These are phyloP conservation scores for Venturia nashicola DNA, from an alignment of 2,329 filamentous ascomycete species.

Conservation along the genomic window DNA sequence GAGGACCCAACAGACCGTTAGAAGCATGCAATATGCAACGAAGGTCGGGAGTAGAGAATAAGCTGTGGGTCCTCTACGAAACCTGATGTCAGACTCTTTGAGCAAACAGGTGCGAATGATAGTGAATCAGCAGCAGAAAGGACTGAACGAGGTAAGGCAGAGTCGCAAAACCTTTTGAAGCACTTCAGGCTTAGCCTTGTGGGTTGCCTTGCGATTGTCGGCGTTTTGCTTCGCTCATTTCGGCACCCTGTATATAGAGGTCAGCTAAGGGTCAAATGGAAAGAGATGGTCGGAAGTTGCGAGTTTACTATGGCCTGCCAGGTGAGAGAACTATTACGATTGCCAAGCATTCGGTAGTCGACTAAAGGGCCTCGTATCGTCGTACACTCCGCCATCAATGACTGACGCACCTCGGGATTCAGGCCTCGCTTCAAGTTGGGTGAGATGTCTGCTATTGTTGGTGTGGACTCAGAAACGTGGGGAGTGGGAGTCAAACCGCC, in stretches of 20 bases:
- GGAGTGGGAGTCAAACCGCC: not conserved
- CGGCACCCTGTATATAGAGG: not conserved
- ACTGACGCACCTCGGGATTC: constrained; percentile 7
- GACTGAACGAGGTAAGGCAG: not conserved
- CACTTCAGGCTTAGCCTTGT: not conserved
- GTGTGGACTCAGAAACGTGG: not conserved
- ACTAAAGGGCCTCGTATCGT: constrained; percentile 4
- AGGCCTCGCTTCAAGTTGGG: constrained; percentile 6
- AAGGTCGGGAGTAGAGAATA: not conserved
- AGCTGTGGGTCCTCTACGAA: not conserved
- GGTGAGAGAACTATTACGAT: constrained; percentile 3
- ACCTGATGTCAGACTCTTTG: constrained; percentile 2
- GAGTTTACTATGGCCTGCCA: constrained; percentile 3
- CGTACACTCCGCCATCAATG: constrained; percentile 5
- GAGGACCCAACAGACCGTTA: not conserved
- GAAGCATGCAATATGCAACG: not conserved
- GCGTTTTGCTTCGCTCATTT: constrained; percentile 3
- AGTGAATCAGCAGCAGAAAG: not conserved
- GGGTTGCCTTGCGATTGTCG: not conserved
- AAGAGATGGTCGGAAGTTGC: not conserved
- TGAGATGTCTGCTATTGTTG: not conserved
- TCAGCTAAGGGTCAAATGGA: not conserved
- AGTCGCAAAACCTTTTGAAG: not conserved
- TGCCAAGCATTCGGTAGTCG: constrained; percentile 4
- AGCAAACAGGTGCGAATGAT: not conserved